Evolutionary conservation across 139 green algal species (phyloP).

Genomic region (Desmodesmus armatus): DNA sequence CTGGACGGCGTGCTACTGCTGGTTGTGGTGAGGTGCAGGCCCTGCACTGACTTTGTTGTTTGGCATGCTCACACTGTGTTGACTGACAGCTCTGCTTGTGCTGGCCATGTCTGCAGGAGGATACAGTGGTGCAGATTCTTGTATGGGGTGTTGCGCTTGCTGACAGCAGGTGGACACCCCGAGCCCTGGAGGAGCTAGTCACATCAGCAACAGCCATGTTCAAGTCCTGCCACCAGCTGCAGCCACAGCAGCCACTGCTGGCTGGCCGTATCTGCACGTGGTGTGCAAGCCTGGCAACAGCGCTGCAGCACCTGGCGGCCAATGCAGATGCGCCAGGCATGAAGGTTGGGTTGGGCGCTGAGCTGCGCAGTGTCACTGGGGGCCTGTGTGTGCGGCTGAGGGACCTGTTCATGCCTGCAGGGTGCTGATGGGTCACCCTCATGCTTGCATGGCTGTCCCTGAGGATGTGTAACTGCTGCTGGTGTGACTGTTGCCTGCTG

Average conservation of each 20-base stretch:
- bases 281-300: not conserved
- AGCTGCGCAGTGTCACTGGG: not conserved
- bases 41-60: not conserved
- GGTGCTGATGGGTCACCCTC: not conserved
- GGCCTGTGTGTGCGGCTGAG: constrained; percentile 13
- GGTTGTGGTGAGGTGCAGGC: not conserved
- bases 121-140: constrained; percentile 1
- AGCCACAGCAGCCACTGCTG: constrained; percentile 19
- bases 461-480: not conserved
- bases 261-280: not conserved
- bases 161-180: constrained; percentile 5
- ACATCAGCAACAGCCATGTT: not conserved
- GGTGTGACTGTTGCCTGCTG: not conserved
- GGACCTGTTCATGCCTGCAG: constrained; percentile 24
- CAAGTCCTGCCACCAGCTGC: not conserved
- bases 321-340: constrained; percentile 21
- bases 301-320: constrained; percentile 21
- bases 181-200: constrained; percentile 12
- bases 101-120: not conserved
- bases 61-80: not conserved
- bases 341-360: not conserved
- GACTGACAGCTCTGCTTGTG: not conserved
- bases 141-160: not conserved
- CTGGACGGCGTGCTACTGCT: not conserved
- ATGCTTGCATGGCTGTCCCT: too few relatives aligned